Base-by-base conservation (phyloP, 2,329 filamentous ascomycete species). In the Sclerotinia minor region DNA sequence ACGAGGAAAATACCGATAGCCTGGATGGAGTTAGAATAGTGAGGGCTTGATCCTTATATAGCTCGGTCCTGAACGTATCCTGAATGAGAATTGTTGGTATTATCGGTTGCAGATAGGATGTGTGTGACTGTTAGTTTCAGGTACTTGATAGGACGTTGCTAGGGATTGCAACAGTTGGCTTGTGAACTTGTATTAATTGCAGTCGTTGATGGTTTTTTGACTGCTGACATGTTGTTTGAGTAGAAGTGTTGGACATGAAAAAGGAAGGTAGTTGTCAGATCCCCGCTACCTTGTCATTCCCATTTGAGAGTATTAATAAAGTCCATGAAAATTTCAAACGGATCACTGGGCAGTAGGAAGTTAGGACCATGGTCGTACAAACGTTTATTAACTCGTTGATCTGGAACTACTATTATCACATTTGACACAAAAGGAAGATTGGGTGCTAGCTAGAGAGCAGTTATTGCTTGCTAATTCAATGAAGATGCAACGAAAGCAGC, bases 61-160 rank as follows among this genome's bases (percentile, higher is more conserved):
- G 19, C 29, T 35, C 1, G 0, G 11, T 15, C 19, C 13, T 3
- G 9, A 32, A 9, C 0, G 1, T 4, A 29, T 8, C 32, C 44
- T 21, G 1, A 45, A 8, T 32, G 24, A 17, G 17, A 1, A 21
- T 59, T 32, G 1, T 8, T 29, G 41, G 19, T 29, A 32, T 3
- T 47, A 17, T 29, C 5, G 5, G 17, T 9, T 6, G 8, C 19
- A 47, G 11, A n/a, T 47, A 8, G 44, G 5, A 47, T 1, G 17
- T 32, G 11, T 1, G 17, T 32, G 11, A 5, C 9, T 13, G 1
- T n/a, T 11, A 9, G n/a, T n/a, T n/a, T n/a, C n/a, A n/a, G 11
- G n/a, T 17, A 57, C 1, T 17, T 38, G 21, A 13, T 19, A n/a
- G 5, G 41, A 32, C 6, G 3, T 32, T 13, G 17, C 5, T 19